Base-by-base conservation (phyloP, 805 yeast species). In the Kodamaea jinghongensis region DNA sequence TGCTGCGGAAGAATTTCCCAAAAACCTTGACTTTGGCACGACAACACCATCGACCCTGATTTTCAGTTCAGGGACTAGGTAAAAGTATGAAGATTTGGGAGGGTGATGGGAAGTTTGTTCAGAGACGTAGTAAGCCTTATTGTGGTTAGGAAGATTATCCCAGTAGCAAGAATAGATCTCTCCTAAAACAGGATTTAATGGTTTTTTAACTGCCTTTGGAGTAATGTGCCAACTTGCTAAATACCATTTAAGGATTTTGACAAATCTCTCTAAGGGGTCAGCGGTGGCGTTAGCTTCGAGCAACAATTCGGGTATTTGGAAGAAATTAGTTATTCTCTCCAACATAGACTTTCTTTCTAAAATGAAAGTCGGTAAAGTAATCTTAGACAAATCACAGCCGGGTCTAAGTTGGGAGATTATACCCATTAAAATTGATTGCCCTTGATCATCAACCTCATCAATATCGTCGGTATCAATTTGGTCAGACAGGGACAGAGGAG, bases 81-180 rank as follows among this genome's bases (percentile, higher is more conserved):
- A 93, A 57, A 89, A 93, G 62, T 91, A 93, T 0, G 96, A 83
- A 0, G 96, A 87, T 58, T 93, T 85, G 10, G 99, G 99, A n/a
- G 99, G 98, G 59, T 93, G 99, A 56, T 93, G 99, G 23, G 96
- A 86, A 0, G 97, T 90, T 61, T 93, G 99, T 61, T 93, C 99
- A 1, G 97, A 73, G 14, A 91, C 63, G 60, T 91, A 93, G 58
- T 76, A 91, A 0, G 96, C 96, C 37, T 75, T 75, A 4, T 73
- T 58, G 22, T 74, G 78, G 22, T 71, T 76, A 36, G 84, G 78
- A 8, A 90, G 80, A 33, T 88, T 65, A 52, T 89, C 93, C 99
- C 99, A 93, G 59, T 84, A 90, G 55, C 96, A 83, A 14, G 87
- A 77, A 61, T 87, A 93, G 49, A 83, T 75, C 59, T 93, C 99